These are phyloP conservation scores for Eucalyptus pauciflora DNA, from an alignment of 345 rosid genomes.

Conservation along the genomic window DNA sequence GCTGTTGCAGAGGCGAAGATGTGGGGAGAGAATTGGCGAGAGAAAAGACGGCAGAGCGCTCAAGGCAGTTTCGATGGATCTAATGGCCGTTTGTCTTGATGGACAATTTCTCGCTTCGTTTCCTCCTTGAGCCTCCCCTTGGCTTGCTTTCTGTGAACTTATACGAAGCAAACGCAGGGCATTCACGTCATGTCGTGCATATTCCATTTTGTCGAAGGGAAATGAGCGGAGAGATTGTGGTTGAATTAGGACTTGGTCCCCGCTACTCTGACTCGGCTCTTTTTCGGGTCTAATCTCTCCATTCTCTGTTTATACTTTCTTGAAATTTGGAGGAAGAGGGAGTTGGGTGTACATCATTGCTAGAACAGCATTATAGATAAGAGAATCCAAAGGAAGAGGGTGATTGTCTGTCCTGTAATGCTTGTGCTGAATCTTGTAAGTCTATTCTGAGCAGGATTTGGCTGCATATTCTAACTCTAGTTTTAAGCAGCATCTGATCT, in stretches of 20 bases:
- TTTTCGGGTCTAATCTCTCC: background rate
- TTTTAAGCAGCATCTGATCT: background rate
- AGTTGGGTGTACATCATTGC: background rate
- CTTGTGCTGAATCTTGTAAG: background rate
- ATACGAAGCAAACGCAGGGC: background rate
- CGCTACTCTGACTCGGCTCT: background rate
- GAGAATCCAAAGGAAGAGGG: background rate
- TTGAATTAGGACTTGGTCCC: background rate
- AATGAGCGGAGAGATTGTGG: background rate
- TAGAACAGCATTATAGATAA: background rate
- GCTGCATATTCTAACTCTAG: background rate
- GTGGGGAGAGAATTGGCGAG: constrained; percentile 95
- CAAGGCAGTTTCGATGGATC: constrained; percentile 42
- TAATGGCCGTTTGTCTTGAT: background rate
- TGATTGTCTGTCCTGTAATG: background rate
- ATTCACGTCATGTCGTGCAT: background rate
- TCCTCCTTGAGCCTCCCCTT: background rate
- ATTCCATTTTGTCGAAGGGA: background rate
- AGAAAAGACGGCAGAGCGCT: constrained; percentile 61
- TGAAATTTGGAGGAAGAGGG: background rate
- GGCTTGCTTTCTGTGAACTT: background rate
- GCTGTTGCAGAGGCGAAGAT: constrained; percentile 93
- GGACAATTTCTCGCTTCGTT: background rate
- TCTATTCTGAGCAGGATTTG: background rate
- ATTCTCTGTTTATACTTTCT: background rate